These are phyloP conservation scores for Aspergillus amoenus DNA, from an alignment of 2,329 filamentous ascomycete genomes.

Conservation along the genomic window DNA sequence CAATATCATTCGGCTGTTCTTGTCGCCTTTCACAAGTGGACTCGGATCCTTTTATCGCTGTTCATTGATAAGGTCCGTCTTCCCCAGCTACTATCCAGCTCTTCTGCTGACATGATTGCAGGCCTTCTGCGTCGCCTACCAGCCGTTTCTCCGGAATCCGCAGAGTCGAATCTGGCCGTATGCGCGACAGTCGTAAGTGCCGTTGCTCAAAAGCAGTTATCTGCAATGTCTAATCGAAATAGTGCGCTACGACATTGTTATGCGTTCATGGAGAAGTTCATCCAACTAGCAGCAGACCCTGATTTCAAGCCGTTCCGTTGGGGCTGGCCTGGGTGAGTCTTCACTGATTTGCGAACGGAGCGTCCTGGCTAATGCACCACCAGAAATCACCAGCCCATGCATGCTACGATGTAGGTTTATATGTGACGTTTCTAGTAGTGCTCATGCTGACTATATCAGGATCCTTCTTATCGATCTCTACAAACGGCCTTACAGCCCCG, in stretches of 20 bases:
- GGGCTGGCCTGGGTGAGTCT: slow-evolving; percentile 43
- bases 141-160: slow-evolving; percentile 49
- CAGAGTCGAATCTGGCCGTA: slow-evolving; percentile 48
- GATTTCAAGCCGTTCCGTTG: slow-evolving; percentile 50
- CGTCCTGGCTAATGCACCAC: no score
- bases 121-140: slow-evolving; percentile 49
- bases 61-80: no score
- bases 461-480: slow-evolving; percentile 52
- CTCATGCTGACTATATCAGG: slow-evolving; percentile 3
- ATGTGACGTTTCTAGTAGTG: no score
- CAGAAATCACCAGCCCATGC: slow-evolving; percentile 25
- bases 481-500: slow-evolving; percentile 45
- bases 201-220: neutral
- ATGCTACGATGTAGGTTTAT: slow-evolving; percentile 23
- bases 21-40: slow-evolving; percentile 49
- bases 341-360: no score
- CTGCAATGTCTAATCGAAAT: neutral
- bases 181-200: slow-evolving; percentile 44
- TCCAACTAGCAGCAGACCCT: slow-evolving; percentile 46
- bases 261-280: slow-evolving; percentile 51
- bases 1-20: slow-evolving; percentile 46
- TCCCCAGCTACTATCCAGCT: slow-evolving; percentile 17
- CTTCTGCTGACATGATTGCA: slow-evolving; percentile 44
- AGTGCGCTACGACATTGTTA: slow-evolving; percentile 50
- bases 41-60: slow-evolving; percentile 37